A percentile compares a stretch with the other conserved stretches of the same genome.
Conservation (phyloP, 2,329 filamentous ascomycete species). For the Chalaropsis ovoidea region DNA sequence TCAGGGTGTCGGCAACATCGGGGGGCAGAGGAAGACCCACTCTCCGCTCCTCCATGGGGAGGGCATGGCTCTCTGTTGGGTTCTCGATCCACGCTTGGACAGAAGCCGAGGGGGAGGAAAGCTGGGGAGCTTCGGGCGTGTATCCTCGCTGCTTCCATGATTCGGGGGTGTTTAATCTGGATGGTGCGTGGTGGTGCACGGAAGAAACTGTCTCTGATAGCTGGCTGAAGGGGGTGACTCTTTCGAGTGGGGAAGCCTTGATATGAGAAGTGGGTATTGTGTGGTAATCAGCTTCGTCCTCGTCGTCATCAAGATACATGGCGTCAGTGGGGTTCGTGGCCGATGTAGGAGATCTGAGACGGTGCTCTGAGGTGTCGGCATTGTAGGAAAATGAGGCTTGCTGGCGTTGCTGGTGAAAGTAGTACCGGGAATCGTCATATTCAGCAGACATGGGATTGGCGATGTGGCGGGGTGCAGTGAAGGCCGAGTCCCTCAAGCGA, state of each 20-base stretch:
- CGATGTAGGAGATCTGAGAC: neutral
- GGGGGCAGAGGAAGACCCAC: slow-evolving; percentile 41
- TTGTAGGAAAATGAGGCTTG: neutral
- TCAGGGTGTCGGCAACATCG: slow-evolving; percentile 45
- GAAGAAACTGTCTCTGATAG: neutral
- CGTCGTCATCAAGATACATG: slow-evolving; percentile 16
- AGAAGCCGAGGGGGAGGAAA: slow-evolving; percentile 31
- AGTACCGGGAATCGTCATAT: neutral
- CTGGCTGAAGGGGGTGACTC: neutral
- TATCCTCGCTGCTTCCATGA: slow-evolving; percentile 19
- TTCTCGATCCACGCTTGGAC: slow-evolving; percentile 33
- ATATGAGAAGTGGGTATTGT: slow-evolving; percentile 1
- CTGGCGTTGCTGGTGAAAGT: neutral
- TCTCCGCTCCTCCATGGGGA: slow-evolving; percentile 8
- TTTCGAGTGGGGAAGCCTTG: neutral
- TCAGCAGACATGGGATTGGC: neutral
- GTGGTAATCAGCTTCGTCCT: slow-evolving; percentile 2
- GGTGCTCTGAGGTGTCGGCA: neutral
- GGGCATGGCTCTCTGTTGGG: neutral
- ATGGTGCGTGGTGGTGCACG: slow-evolving; percentile 2
- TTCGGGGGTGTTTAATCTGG: slow-evolving; percentile 15
- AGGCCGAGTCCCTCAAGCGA: neutral
- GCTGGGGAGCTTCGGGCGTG: neutral
- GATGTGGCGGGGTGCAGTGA: neutral
- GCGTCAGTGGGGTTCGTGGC: neutral